phyloP scores from a whole-genome alignment of 805 yeast genomes.

The Lipomyces japonicus region DNA sequence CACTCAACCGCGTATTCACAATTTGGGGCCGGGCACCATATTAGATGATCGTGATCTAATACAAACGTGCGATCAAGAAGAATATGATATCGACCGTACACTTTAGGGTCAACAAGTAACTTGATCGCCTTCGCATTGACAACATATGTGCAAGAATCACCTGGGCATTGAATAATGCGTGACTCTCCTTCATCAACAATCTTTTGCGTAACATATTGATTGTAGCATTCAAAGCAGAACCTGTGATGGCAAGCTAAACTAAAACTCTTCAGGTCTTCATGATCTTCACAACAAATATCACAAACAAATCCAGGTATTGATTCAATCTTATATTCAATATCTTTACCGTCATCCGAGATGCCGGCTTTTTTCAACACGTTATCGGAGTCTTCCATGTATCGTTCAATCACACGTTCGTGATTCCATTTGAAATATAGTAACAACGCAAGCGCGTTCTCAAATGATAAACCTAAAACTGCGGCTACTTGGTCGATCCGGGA shows the following conservation, averaged over 20 bases:
- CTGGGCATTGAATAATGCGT: constrained; percentile 59
- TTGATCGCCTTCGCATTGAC: constrained; percentile 39
- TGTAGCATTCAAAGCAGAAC: constrained; percentile 68
- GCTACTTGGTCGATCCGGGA: constrained; percentile 39
- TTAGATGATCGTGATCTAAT: constrained; percentile 48
- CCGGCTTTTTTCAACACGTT: constrained; percentile 40
- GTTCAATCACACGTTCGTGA: constrained; percentile 53
- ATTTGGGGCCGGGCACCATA: constrained; percentile 85
- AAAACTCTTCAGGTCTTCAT: constrained; percentile 42
- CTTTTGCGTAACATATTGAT: constrained; percentile 52
- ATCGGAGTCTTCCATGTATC: constrained; percentile 47
- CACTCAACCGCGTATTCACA: constrained; percentile 58
- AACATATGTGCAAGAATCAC: constrained; percentile 48
- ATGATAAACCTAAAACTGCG: constrained; percentile 40
- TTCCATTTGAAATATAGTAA: constrained; percentile 56
- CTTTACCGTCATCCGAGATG: constrained; percentile 25
- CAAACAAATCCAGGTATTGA: constrained; percentile 46
- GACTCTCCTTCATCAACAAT: constrained; percentile 37
- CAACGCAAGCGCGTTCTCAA: constrained; percentile 44
- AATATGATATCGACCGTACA: constrained; percentile 30
- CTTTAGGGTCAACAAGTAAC: constrained; percentile 37
- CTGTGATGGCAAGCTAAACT: constrained; percentile 65
- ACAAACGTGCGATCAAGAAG: constrained; percentile 45
- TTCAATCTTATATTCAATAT: constrained; percentile 26
- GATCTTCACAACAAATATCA: constrained; percentile 67